phyloP scores from a whole-genome alignment of 805 yeast genomes.

The Dipodascopsis uninucleata region DNA sequence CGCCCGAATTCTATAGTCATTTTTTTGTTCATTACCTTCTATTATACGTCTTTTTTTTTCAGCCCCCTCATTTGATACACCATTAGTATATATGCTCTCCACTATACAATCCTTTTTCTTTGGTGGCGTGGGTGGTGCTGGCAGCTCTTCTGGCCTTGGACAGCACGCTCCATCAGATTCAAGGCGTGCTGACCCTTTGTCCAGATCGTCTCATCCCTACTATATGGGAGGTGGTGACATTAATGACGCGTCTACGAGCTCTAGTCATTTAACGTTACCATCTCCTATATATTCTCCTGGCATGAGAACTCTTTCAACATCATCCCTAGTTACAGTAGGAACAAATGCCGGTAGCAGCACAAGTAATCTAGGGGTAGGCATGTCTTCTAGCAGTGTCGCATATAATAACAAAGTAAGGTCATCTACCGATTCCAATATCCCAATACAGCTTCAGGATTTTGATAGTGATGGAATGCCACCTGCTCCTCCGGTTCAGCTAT shows the following conservation, averaged over 20 bases:
- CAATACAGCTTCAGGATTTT: slow-evolving; percentile 41
- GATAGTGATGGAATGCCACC: slow-evolving; percentile 60
- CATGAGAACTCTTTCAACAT: slow-evolving; percentile 23
- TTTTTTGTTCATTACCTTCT: too few relatives aligned
- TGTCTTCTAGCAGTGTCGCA: not conserved
- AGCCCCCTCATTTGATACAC: too few relatives aligned
- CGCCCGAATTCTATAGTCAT: too few relatives aligned
- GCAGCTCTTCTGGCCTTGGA: too few relatives aligned
- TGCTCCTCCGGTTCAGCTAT: slow-evolving; percentile 59
- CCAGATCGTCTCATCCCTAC: slow-evolving; percentile 13
- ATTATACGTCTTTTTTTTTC: too few relatives aligned
- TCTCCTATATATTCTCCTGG: slow-evolving; percentile 24
- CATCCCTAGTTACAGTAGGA: slow-evolving; percentile 10
- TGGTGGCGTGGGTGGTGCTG: too few relatives aligned
- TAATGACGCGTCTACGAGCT: slow-evolving; percentile 2
- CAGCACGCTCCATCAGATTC: too few relatives aligned
- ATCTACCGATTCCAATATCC: slow-evolving; percentile 23
- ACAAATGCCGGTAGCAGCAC: too few relatives aligned
- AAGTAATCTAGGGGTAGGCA: too few relatives aligned
- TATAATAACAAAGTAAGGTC: not conserved
- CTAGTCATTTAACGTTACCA: slow-evolving; percentile 12
- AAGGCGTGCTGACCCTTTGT: too few relatives aligned
- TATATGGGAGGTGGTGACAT: not conserved
- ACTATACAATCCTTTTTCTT: too few relatives aligned
- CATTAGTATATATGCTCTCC: too few relatives aligned